Conservation (phyloP, 225 moss, liverwort and hornwort species). For the Asterella californica region DNA sequence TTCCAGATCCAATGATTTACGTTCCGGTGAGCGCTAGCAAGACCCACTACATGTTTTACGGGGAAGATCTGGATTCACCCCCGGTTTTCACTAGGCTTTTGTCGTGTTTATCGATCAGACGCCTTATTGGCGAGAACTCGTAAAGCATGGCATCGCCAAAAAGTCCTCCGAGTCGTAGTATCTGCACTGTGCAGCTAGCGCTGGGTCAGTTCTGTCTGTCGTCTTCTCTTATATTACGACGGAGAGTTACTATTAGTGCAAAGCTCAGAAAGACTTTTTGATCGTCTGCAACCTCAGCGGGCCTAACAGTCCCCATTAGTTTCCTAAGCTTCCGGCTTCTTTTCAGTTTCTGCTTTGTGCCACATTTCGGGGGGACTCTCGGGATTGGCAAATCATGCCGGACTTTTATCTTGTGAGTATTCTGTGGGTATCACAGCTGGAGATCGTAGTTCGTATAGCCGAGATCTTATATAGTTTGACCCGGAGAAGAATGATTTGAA, state of each 20-base stretch:
- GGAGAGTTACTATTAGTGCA: neutral
- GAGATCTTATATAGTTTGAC: neutral
- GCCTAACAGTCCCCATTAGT: neutral
- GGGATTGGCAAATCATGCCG: slow-evolving; percentile 5
- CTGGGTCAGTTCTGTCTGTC: neutral
- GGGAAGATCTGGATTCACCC: neutral
- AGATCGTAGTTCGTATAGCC: neutral
- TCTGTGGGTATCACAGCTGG: neutral
- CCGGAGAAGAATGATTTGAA: neutral
- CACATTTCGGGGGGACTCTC: neutral
- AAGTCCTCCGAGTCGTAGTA: neutral
- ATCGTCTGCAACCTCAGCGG: neutral
- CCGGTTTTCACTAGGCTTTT: neutral
- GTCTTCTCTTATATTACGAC: neutral
- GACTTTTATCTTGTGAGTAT: neutral
- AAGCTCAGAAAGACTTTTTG: neutral
- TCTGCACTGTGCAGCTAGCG: neutral
- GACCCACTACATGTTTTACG: slow-evolving; percentile 1
- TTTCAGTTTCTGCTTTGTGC: neutral
- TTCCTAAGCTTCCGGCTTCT: neutral
- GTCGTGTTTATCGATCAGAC: slow-evolving; percentile 1
- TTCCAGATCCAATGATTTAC: neutral
- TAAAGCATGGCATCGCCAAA: neutral
- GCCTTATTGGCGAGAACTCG: neutral
- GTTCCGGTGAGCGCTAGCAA: neutral